These are phyloP conservation scores for Candida freyschussii DNA, from an alignment of 1,139 yeast species.

Conservation along the genomic window DNA sequence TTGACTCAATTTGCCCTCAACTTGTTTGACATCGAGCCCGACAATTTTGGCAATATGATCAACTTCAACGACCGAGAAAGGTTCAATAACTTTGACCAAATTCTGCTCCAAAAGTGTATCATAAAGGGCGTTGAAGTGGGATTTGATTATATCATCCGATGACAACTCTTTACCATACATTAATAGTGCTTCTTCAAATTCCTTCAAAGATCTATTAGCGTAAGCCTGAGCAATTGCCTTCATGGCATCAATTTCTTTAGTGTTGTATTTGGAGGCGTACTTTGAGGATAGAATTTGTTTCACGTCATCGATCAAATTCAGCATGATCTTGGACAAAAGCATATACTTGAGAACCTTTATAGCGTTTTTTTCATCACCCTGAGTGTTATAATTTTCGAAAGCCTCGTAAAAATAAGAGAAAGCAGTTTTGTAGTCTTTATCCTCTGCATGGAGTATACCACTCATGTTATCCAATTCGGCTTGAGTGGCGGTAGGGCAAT, in stretches of 20 bases:
- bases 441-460: conserved; percentile 95
- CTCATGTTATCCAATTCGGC: conserved; percentile 95
- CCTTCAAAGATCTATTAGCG: conserved; percentile 82
- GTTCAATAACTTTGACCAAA: conserved; percentile 89
- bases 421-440: conserved; percentile 93
- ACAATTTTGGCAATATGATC: conserved; percentile 82
- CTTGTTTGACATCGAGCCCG: conserved; percentile 83
- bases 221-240: conserved; percentile 88
- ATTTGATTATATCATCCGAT: conserved; percentile 81
- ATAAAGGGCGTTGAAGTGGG: conserved; percentile 88
- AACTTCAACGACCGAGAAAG: conserved; percentile 91
- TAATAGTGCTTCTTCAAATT: conserved; percentile 76
- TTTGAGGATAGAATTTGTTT: conserved; percentile 72
- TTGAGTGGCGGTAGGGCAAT: conserved; percentile 90
- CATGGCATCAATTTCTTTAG: conserved; percentile 82
- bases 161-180: conserved; percentile 73
- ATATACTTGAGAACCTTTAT: conserved; percentile 83
- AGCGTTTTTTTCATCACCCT: conserved; percentile 60
- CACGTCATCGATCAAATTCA: conserved; percentile 81
- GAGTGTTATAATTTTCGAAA: conserved; percentile 74
- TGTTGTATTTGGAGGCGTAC: conserved; percentile 75
- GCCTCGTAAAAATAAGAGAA: conserved; percentile 93
- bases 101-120: conserved; percentile 92
- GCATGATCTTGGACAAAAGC: conserved; percentile 90
- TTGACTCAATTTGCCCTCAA: conserved; percentile 91